Percentiles rank a stretch among this genome's conserved stretches.
Evolutionary conservation across 1,284 basidiomycete genomes (phyloP).

Genomic region (Albatrellus sp.): DNA sequence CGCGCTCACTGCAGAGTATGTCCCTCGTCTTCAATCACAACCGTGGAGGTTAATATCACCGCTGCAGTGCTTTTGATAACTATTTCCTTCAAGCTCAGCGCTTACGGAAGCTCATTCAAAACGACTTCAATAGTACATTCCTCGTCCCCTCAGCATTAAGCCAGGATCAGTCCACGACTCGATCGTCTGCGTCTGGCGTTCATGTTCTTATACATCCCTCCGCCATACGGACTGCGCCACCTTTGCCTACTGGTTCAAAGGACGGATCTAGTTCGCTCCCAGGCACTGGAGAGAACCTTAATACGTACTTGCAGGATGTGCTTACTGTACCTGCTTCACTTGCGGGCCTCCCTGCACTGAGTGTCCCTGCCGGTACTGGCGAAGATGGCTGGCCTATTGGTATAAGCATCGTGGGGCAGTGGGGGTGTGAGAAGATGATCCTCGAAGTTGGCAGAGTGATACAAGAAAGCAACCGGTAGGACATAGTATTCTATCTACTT

Average conservation of each 20-base stretch:
- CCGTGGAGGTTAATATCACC: neutral
- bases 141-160: constrained; percentile 20
- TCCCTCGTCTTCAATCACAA: neutral
- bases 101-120: constrained; percentile 57
- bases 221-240: constrained; percentile 69
- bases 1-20: constrained; percentile 84
- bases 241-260: constrained; percentile 23
- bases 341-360: constrained; percentile 78
- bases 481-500: too few species aligned
- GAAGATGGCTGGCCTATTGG: constrained; percentile 78
- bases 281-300: constrained; percentile 19
- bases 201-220: constrained; percentile 84
- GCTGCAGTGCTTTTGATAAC: constrained; percentile 80
- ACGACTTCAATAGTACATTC: constrained; percentile 71
- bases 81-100: constrained; percentile 90
- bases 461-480: constrained; percentile 15
- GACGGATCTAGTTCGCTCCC: neutral
- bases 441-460: constrained; percentile 41
- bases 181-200: constrained; percentile 27
- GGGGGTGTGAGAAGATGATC: constrained; percentile 73
- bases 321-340: constrained; percentile 87
- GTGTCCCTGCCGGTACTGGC: constrained; percentile 41
- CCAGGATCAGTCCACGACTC: constrained; percentile 7
- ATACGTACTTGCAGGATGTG: constrained; percentile 81
- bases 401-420: constrained; percentile 77